Percentiles rank a stretch among this genome's conserved stretches.
phyloP scores from a whole-genome alignment of 2,329 filamentous ascomycete species.

The Teratosphaeria epicoccoides region DNA sequence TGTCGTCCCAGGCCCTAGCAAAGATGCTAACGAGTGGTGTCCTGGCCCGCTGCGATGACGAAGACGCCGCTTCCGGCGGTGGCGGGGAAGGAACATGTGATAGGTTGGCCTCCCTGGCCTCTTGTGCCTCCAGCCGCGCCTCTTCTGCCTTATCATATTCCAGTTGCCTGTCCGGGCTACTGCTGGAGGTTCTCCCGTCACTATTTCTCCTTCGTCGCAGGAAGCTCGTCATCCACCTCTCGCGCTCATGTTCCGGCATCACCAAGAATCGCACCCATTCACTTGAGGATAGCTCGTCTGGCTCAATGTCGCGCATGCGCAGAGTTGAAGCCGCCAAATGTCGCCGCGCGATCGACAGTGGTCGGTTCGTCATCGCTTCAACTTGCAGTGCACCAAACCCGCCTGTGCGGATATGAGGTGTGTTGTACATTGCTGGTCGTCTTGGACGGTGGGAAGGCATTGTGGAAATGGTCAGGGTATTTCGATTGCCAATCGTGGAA shows the following conservation, averaged over 20 bases:
- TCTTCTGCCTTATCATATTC: conserved; percentile 23
- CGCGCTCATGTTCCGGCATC: conserved; percentile 24
- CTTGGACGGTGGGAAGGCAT: conserved; percentile 6
- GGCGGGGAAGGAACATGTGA: background rate
- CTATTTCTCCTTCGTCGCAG: conserved; percentile 17
- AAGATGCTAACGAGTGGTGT: conserved; percentile 21
- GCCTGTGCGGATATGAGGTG: conserved; percentile 23
- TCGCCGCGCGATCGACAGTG: conserved; percentile 24
- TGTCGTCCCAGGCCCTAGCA: conserved; percentile 19
- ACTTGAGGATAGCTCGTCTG: conserved; percentile 23
- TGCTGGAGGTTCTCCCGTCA: conserved; percentile 13
- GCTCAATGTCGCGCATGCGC: conserved; percentile 27
- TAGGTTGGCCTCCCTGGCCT: conserved; percentile 6
- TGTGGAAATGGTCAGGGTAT: background rate
- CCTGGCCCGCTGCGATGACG: background rate
- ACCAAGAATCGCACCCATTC: conserved; percentile 27
- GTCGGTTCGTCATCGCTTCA: conserved; percentile 25
- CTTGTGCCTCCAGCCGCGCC: conserved; percentile 19
- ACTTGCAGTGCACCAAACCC: conserved; percentile 26
- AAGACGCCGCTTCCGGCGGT: background rate
- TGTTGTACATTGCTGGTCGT: conserved; percentile 26
- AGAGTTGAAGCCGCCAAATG: conserved; percentile 25
- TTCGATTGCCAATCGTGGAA: background rate
- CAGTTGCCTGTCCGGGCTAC: conserved; percentile 8
- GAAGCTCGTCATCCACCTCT: conserved; percentile 24